Percentiles rank a stretch among this genome's conserved stretches.
Conservation (phyloP, 2,329 filamentous ascomycete genomes). For the Malbranchea zuffiana region DNA sequence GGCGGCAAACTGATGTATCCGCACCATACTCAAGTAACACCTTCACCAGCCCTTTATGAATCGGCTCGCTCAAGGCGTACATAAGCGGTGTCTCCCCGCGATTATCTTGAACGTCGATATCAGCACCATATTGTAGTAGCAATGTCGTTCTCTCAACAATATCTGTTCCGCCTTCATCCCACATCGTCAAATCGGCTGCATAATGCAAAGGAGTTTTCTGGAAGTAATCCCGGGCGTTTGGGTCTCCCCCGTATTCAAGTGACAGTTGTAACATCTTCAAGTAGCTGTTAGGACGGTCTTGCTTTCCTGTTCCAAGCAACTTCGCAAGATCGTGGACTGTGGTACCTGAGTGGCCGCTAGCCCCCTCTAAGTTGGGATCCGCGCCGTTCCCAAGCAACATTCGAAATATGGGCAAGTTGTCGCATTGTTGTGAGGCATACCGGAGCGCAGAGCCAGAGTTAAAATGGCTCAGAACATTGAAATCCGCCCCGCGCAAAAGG, state of each 20-base stretch:
- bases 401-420: background rate
- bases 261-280: background rate
- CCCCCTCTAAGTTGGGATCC: background rate
- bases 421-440: background rate
- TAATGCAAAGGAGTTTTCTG: slow-evolving; percentile 1
- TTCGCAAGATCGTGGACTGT: background rate
- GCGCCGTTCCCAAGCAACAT: background rate
- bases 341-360: background rate
- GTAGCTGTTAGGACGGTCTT: background rate
- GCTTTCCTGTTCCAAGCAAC: background rate
- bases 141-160: slow-evolving; percentile 1
- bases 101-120: slow-evolving; percentile 1
- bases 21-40: slow-evolving; percentile 1
- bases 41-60: background rate
- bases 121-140: slow-evolving; percentile 2
- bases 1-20: slow-evolving; percentile 1
- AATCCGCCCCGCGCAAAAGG: background rate
- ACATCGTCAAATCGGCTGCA: background rate
- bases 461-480: background rate
- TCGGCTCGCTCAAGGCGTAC: background rate
- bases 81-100: background rate
- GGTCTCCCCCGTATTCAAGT: slow-evolving; percentile 5
- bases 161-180: background rate
- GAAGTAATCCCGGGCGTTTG: background rate
- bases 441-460: background rate